These are phyloP conservation scores for Antarctomyces pellizariae DNA, from an alignment of 495 filamentous ascomycete genomes.

Conservation along the genomic window DNA sequence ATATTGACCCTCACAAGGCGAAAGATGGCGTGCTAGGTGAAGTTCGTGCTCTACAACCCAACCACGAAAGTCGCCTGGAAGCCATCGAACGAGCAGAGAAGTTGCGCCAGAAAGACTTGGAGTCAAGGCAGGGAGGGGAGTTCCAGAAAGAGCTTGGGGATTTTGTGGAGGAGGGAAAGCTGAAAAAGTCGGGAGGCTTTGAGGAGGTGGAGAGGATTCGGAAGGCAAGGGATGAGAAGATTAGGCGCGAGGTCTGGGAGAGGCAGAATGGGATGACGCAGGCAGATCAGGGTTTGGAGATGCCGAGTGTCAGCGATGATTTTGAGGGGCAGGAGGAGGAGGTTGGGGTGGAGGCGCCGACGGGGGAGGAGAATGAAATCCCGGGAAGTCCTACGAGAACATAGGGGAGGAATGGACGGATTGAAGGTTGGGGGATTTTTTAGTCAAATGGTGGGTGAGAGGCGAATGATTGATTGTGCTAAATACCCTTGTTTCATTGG, in stretches of 20 bases:
- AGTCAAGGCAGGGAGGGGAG: slow-evolving; percentile 47
- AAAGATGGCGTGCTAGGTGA: slow-evolving; percentile 85
- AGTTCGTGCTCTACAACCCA: slow-evolving; percentile 82
- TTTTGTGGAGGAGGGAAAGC: slow-evolving; percentile 76
- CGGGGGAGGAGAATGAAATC: slow-evolving; percentile 89
- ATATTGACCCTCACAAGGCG: slow-evolving; percentile 49
- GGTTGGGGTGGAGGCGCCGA: slow-evolving; percentile 48
- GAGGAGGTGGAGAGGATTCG: slow-evolving; percentile 81
- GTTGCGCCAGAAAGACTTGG: slow-evolving; percentile 65
- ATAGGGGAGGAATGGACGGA: too few species aligned
- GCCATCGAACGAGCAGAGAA: slow-evolving; percentile 92
- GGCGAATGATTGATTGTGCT: too few species aligned
- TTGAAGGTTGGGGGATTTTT: too few species aligned
- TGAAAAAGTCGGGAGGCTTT: slow-evolving; percentile 88
- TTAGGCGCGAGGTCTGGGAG: slow-evolving; percentile 69
- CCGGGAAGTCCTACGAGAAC: too few species aligned
- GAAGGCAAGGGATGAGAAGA: slow-evolving; percentile 67
- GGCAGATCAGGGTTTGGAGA: too few species aligned
- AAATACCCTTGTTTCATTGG: too few species aligned
- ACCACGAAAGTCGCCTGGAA: slow-evolving; percentile 78
- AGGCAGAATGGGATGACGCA: slow-evolving; percentile 27
- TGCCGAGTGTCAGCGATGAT: slow-evolving; percentile 1
- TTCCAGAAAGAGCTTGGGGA: slow-evolving; percentile 71
- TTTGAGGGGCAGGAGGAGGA: background rate
- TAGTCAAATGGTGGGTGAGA: too few species aligned